These are phyloP conservation scores for Clonostachys rosea DNA, from an alignment of 2,329 filamentous ascomycete genomes.

Conservation along the genomic window DNA sequence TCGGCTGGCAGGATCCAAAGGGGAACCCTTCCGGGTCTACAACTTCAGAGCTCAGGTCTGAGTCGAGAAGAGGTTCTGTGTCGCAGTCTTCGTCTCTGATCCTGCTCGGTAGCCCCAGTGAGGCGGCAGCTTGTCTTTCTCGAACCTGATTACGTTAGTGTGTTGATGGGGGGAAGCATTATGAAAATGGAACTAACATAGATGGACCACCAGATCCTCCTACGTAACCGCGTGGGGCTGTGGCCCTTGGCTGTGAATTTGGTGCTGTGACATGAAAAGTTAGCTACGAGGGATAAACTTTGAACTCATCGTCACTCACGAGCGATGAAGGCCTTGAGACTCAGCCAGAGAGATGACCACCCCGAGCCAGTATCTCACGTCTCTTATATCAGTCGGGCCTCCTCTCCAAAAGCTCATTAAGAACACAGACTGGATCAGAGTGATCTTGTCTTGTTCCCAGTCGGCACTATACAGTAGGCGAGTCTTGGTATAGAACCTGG, in stretches of 20 bases:
- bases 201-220: conserved; percentile 49
- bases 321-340: conserved; percentile 38
- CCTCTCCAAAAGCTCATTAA: conserved; percentile 52
- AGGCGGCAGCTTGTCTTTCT: conserved; percentile 28
- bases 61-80: conserved; percentile 21
- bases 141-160: conserved; percentile 15
- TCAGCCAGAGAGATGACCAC: conserved; percentile 46
- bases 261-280: conserved; percentile 9
- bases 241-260: conserved; percentile 12
- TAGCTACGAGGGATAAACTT: too few relatives aligned
- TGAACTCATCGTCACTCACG: conserved; percentile 10
- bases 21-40: background rate
- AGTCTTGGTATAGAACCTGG: conserved; percentile 41
- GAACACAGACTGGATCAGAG: conserved; percentile 45
- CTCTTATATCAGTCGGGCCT: conserved; percentile 39
- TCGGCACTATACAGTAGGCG: conserved; percentile 48
- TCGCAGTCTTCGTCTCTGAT: conserved; percentile 32
- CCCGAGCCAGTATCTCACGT: conserved; percentile 43
- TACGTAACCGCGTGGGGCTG: conserved; percentile 25
- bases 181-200: conserved; percentile 30
- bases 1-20: conserved; percentile 20
- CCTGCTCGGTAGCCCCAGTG: conserved; percentile 25
- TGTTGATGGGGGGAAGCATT: background rate
- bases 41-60: conserved; percentile 23
- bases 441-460: conserved; percentile 44